Conservation (phyloP, 805 yeast genomes). For the Teunomyces kruisii region DNA sequence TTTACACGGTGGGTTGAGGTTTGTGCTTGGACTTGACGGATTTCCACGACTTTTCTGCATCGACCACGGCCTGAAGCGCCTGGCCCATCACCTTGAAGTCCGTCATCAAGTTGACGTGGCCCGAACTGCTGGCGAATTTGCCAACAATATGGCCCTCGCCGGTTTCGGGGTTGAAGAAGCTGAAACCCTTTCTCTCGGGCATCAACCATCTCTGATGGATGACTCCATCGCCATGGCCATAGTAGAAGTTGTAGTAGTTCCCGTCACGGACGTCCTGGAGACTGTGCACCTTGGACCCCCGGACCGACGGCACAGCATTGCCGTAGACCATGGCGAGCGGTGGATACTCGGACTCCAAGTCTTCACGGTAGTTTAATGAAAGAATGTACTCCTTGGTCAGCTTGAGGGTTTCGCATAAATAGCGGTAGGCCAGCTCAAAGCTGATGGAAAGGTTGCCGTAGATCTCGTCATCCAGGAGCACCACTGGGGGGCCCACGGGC, state of each 20-base stretch:
- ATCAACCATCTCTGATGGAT: constrained; percentile 78
- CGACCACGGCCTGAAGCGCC: constrained; percentile 63
- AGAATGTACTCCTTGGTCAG: constrained; percentile 58
- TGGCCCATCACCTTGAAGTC: constrained; percentile 71
- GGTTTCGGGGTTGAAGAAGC: constrained; percentile 24
- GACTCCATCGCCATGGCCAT: constrained; percentile 94
- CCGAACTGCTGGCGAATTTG: constrained; percentile 60
- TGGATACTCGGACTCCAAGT: constrained; percentile 57
- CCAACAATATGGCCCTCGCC: constrained; percentile 58
- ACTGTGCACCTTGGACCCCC: constrained; percentile 70
- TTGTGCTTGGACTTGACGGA: not conserved
- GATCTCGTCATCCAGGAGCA: constrained; percentile 6
- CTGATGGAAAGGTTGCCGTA: constrained; percentile 24
- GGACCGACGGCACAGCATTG: constrained; percentile 77
- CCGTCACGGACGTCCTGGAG: constrained; percentile 66
- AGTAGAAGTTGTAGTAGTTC: constrained; percentile 70
- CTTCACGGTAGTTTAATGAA: constrained; percentile 54
- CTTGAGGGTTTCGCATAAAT: constrained; percentile 59
- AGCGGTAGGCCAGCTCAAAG: constrained; percentile 61
- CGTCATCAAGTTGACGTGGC: constrained; percentile 79
- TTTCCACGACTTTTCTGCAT: constrained; percentile 52
- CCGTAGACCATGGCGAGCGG: constrained; percentile 85
- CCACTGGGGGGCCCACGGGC: not conserved
- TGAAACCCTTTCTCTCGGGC: constrained; percentile 73
- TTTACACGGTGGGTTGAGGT: too few species aligned